Conservation (phyloP, 176 grass and related monocot genomes). For the Chloris gayana region DNA sequence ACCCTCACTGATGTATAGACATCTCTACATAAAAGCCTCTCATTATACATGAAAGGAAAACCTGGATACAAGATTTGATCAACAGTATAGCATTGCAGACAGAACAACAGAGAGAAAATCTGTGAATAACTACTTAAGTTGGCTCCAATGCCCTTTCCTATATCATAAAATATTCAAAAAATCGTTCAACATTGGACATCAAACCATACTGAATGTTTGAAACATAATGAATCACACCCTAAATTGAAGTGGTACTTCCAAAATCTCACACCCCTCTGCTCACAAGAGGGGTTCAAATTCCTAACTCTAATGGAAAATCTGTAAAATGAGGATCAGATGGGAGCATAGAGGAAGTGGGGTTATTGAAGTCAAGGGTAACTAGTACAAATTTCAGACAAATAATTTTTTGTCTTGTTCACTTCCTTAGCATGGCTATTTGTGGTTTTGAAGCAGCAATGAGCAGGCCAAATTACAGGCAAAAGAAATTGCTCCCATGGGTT, state of each 20-base stretch:
- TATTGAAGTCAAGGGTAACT: background rate
- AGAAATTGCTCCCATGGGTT: too few relatives aligned
- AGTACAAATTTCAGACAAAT: background rate
- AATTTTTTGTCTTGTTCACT: background rate
- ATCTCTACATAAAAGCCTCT: background rate
- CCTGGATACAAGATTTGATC: constrained; percentile 12
- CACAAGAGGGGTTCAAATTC: background rate
- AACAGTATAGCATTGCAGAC: background rate
- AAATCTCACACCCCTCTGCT: background rate
- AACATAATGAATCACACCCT: background rate
- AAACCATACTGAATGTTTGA: background rate
- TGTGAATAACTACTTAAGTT: constrained; percentile 32
- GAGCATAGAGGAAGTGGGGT: background rate
- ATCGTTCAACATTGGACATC: background rate
- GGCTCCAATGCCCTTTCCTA: background rate
- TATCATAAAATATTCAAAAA: background rate
- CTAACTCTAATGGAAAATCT: background rate
- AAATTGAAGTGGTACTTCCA: background rate
- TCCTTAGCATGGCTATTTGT: constrained; percentile 1
- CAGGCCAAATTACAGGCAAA: background rate
- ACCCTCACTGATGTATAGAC: constrained; percentile 1
- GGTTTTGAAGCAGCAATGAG: background rate
- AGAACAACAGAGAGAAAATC: background rate
- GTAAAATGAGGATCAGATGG: background rate
- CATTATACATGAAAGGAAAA: constrained; percentile 15